Evolutionary conservation across 129 eudicot genomes (phyloP).

Genomic region (Logfia minima): DNA sequence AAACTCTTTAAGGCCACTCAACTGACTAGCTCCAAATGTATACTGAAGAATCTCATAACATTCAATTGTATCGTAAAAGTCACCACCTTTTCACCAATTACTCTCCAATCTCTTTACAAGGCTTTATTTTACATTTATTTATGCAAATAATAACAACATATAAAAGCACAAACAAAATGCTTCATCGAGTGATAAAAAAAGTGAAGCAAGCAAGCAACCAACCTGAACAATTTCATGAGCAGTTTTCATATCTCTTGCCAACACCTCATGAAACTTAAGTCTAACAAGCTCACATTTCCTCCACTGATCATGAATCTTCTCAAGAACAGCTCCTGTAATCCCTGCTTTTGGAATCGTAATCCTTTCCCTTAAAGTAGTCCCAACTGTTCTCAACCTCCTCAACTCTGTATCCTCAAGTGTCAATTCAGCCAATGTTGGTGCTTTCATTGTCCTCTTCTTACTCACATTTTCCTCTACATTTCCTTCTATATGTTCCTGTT

Average conservation of each 20-base stretch:
- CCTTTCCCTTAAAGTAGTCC: conserved; percentile 75
- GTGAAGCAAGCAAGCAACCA: too few species aligned
- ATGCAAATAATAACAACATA: too few species aligned
- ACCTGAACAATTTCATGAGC: conserved; percentile 97
- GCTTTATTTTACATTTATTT: too few species aligned
- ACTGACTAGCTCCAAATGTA: too few species aligned
- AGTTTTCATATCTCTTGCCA: conserved; percentile 92
- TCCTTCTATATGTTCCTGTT: conserved; percentile 8
- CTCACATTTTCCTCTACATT: conserved; percentile 31
- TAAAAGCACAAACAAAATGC: too few species aligned
- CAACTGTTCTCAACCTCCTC: conserved; percentile 82
- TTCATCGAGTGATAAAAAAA: too few species aligned
- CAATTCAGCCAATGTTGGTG: conserved; percentile 84
- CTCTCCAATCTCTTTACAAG: too few species aligned
- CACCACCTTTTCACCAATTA: too few species aligned
- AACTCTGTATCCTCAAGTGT: conserved; percentile 82
- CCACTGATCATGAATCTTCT: conserved; percentile 89
- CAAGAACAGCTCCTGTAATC: conserved; percentile 58
- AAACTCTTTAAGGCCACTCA: too few species aligned
- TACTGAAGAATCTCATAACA: too few species aligned
- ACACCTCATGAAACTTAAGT: conserved; percentile 79
- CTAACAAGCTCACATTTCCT: conserved; percentile 82
- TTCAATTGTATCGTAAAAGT: too few species aligned
- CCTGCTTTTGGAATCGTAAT: conserved; percentile 84
- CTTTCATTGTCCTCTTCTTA: conserved; percentile 53